A percentile compares a stretch with the other conserved stretches of the same genome.
These are phyloP conservation scores for Rhizopogon vinicolor DNA, from an alignment of 768 basidiomycete genomes.

Conservation along the genomic window DNA sequence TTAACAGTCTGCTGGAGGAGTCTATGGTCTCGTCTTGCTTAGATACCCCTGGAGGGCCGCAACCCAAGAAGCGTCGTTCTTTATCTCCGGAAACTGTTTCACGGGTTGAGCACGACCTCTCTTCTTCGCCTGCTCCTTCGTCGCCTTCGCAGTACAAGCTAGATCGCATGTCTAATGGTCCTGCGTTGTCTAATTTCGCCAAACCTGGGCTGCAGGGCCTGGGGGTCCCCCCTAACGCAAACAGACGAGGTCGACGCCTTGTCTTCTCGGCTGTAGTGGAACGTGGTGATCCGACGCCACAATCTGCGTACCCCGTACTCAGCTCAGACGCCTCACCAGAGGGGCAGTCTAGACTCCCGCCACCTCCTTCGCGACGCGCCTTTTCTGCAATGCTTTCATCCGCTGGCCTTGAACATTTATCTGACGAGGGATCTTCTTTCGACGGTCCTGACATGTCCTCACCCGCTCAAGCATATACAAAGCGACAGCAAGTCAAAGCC, in stretches of 20 bases:
- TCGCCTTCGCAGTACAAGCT: constrained; percentile 47
- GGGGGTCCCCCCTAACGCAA: constrained; percentile 47
- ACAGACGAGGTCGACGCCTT: constrained; percentile 62
- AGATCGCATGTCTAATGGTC: constrained; percentile 33
- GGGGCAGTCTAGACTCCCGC: constrained; percentile 20
- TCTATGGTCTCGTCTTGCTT: constrained; percentile 45
- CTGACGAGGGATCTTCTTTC: constrained; percentile 47
- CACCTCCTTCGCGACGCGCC: constrained; percentile 53
- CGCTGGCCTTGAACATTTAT: constrained; percentile 40
- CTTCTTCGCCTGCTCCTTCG: constrained; percentile 47
- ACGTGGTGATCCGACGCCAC: constrained; percentile 35
- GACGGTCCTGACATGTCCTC: constrained; percentile 66
- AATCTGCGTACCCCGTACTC: constrained; percentile 41
- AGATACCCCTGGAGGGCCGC: constrained; percentile 38
- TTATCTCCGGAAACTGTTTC: constrained; percentile 47
- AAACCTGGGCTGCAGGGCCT: constrained; percentile 51
- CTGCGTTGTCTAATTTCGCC: constrained; percentile 35
- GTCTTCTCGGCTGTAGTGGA: constrained; percentile 60
- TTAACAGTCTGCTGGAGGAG: constrained; percentile 59
- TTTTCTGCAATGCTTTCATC: constrained; percentile 68
- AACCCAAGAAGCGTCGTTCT: constrained; percentile 54
- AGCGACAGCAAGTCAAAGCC: constrained; percentile 72
- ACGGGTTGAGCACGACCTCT: constrained; percentile 32
- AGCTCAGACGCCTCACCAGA: constrained; percentile 20
- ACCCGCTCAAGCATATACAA: constrained; percentile 77